These are phyloP conservation scores for Salicornia ramosissima DNA, from an alignment of 148 eudicot species.

Conservation along the genomic window DNA sequence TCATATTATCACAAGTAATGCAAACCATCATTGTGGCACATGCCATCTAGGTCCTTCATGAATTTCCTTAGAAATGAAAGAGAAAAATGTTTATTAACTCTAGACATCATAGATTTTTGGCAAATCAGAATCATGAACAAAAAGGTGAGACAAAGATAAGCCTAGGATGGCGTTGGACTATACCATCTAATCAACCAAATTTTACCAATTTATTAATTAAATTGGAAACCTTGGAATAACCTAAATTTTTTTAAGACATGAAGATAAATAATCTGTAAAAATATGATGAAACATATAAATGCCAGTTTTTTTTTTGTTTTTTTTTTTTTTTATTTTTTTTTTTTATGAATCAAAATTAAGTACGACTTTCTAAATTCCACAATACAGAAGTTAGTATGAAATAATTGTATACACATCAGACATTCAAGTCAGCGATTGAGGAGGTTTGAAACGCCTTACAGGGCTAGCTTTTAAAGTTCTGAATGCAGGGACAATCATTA, in stretches of 20 bases:
- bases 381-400: not conserved
- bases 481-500: constrained; percentile 85
- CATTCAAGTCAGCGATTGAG: not conserved
- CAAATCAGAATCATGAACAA: not conserved
- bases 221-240: not conserved
- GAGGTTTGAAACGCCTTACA: constrained; percentile 37
- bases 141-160: not conserved
- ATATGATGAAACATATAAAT: not conserved
- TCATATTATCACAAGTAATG: not conserved
- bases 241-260: not conserved
- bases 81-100: not conserved
- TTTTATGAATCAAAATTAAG: not conserved
- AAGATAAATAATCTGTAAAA: not conserved
- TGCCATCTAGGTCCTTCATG: not conserved
- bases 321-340: too few relatives aligned
- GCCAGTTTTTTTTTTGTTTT: too few relatives aligned
- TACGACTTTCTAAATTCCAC: not conserved
- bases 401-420: not conserved
- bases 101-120: not conserved
- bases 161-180: not conserved
- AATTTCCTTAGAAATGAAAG: not conserved
- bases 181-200: not conserved
- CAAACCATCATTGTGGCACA: not conserved
- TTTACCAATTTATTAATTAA: not conserved
- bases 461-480: constrained; percentile 82